phyloP scores from a whole-genome alignment of 176 grass and related monocot species.

The Zea mays region DNA sequence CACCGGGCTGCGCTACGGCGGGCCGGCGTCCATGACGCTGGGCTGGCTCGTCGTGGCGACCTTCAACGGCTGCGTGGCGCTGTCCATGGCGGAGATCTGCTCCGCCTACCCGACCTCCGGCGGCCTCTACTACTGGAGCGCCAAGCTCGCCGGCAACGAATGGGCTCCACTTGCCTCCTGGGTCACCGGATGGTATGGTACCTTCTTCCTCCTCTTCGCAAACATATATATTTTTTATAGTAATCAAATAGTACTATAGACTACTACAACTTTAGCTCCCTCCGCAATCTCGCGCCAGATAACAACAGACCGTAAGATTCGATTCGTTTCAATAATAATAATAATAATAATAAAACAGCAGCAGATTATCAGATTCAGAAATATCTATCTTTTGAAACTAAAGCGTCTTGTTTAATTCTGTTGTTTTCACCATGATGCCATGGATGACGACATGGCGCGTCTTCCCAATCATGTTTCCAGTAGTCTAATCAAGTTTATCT shows the following conservation, averaged over 20 bases:
- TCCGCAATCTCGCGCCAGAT: background rate
- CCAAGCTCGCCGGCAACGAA: conserved; percentile 64
- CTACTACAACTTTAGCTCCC: background rate
- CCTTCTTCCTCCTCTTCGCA: background rate
- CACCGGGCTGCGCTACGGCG: conserved; percentile 61
- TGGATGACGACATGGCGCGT: background rate
- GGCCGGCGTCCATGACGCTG: conserved; percentile 56
- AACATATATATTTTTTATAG: background rate
- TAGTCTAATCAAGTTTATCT: background rate
- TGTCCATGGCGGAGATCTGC: conserved; percentile 90
- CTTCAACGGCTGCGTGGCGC: conserved; percentile 49
- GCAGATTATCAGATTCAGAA: background rate
- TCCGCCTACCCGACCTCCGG: conserved; percentile 72
- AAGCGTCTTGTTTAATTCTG: background rate
- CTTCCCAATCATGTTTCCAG: background rate
- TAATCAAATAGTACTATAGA: background rate
- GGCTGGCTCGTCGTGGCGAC: conserved; percentile 48
- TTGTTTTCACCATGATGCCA: background rate
- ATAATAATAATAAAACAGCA: too few relatives aligned
- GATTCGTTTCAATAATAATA: too few relatives aligned
- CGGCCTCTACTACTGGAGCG: conserved; percentile 87
- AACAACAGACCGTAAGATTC: background rate
- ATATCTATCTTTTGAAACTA: background rate
- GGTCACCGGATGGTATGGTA: conserved; percentile 65
- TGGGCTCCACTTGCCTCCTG: conserved; percentile 74